phyloP scores from a whole-genome alignment of 176 grass and related monocot genomes.

The Juncus inflexus region DNA sequence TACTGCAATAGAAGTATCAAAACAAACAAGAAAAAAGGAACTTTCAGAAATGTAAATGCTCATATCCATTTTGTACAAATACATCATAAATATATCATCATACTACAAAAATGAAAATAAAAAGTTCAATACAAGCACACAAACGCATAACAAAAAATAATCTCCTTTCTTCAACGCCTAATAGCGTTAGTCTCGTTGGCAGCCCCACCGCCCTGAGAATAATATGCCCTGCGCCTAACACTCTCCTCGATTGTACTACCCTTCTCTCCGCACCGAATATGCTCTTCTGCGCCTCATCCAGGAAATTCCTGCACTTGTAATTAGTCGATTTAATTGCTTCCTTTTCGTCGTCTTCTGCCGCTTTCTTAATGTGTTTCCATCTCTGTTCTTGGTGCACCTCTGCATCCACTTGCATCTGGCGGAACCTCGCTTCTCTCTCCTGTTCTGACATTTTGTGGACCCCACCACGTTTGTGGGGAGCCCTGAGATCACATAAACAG shows the following conservation, averaged over 20 bases:
- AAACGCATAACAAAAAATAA: too few relatives aligned
- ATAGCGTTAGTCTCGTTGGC: conserved; percentile 79
- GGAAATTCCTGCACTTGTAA: conserved; percentile 71
- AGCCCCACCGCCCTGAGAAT: conserved; percentile 65
- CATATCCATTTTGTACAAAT: too few relatives aligned
- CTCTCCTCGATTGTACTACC: conserved; percentile 87
- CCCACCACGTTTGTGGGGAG: conserved; percentile 31
- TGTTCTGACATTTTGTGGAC: conserved; percentile 85
- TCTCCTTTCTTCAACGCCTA: conserved; percentile 40
- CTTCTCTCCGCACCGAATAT: conserved; percentile 80
- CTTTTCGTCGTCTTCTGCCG: conserved; percentile 49
- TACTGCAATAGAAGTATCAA: too few relatives aligned
- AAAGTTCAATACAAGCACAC: too few relatives aligned
- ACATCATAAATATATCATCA: too few relatives aligned
- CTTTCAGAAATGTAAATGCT: too few relatives aligned
- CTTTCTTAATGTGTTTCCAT: conserved; percentile 81
- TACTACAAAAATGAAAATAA: too few relatives aligned
- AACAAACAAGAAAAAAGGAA: too few relatives aligned
- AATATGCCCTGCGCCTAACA: conserved; percentile 75
- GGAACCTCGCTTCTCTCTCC: conserved; percentile 69
- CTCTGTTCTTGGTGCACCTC: conserved; percentile 92
- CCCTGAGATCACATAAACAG: too few relatives aligned
- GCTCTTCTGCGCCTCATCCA: conserved; percentile 74
- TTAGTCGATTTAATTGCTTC: conserved; percentile 37
- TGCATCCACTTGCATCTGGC: conserved; percentile 72